Conservation (phyloP, 176 grass and related monocot genomes). For the Oryza meyeriana region DNA sequence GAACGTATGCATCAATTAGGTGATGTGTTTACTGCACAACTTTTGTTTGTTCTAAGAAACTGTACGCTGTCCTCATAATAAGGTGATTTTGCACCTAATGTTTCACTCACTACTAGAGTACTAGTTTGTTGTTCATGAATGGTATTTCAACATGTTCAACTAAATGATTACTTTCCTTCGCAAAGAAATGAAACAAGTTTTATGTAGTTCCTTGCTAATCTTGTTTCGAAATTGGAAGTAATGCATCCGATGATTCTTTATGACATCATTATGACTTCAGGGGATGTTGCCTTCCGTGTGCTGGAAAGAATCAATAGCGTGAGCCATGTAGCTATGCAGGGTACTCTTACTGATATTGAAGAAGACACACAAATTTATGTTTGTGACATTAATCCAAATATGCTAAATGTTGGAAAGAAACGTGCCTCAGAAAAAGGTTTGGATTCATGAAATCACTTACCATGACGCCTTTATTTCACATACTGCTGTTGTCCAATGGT, state of each 20-base stretch:
- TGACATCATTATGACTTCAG: slow-evolving; percentile 36
- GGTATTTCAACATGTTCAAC: background rate
- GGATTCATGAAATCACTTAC: background rate
- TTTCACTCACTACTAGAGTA: background rate
- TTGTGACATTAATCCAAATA: slow-evolving; percentile 94
- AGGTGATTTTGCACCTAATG: background rate
- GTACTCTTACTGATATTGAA: slow-evolving; percentile 52
- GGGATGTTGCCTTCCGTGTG: slow-evolving; percentile 85
- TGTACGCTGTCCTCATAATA: background rate
- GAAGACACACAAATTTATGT: slow-evolving; percentile 85
- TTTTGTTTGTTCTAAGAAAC: background rate
- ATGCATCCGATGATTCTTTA: background rate
- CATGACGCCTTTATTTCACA: background rate
- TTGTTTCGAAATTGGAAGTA: background rate
- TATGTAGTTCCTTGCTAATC: background rate
- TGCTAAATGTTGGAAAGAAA: slow-evolving; percentile 88
- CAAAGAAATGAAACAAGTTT: background rate
- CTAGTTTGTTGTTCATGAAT: background rate
- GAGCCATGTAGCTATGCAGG: slow-evolving; percentile 52
- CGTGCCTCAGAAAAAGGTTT: slow-evolving; percentile 76
- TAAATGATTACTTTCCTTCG: background rate
- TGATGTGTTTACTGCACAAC: background rate
- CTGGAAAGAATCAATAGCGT: slow-evolving; percentile 76
- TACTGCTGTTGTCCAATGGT: slow-evolving; percentile 4
- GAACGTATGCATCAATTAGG: background rate